Percentiles rank a stretch among this genome's conserved stretches.
These are phyloP conservation scores for Linaria vulgaris DNA, from an alignment of 257 asterid genomes.

Conservation along the genomic window DNA sequence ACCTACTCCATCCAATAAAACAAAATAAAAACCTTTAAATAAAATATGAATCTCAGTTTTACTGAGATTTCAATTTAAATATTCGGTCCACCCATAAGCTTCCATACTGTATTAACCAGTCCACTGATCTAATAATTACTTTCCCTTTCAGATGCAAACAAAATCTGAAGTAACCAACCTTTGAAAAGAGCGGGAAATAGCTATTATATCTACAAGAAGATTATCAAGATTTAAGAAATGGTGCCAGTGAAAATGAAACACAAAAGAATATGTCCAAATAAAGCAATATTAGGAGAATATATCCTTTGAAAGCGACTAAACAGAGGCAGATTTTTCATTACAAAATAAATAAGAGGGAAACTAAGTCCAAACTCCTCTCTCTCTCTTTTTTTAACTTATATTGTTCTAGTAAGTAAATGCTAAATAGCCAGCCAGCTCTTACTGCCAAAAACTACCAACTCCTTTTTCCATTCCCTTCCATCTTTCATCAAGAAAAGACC, in stretches of 20 bases:
- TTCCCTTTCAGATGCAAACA: background rate
- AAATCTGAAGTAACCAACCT: too few species aligned
- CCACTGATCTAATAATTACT: too few species aligned
- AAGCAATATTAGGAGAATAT: background rate
- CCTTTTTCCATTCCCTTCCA: background rate
- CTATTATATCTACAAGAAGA: background rate
- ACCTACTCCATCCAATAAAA: too few species aligned
- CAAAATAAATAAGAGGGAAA: slow-evolving; percentile 11
- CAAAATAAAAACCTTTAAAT: too few species aligned
- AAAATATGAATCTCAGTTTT: too few species aligned
- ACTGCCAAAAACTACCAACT: background rate
- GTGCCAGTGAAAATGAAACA: background rate
- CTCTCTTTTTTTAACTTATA: slow-evolving; percentile 1
- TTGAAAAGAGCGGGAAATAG: background rate
- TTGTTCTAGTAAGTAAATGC: background rate
- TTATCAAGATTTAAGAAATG: background rate
- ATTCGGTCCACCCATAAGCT: too few species aligned
- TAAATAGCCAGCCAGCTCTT: slow-evolving; percentile 22
- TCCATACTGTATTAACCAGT: too few species aligned
- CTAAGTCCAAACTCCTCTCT: slow-evolving; percentile 14
- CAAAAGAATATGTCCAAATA: background rate
- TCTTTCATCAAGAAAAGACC: background rate
- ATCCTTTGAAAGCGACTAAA: slow-evolving; percentile 10
- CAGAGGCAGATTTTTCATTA: background rate
- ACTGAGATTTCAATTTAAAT: too few species aligned